phyloP scores from a whole-genome alignment of 1,284 basidiomycete genomes.

The Malassezia yamatoensis region DNA sequence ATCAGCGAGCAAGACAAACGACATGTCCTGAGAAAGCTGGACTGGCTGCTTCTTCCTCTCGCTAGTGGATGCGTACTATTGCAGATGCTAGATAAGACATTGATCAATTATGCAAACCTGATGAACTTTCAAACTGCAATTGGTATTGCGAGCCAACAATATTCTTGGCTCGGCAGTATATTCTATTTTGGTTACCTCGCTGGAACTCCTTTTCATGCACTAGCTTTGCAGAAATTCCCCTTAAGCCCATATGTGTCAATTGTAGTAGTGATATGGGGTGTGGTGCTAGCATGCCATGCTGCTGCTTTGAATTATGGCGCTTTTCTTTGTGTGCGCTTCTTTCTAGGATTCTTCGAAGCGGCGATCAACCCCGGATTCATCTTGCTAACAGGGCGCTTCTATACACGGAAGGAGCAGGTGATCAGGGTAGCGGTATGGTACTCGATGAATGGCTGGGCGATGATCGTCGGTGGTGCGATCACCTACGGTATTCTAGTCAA shows the following conservation, averaged over 20 bases:
- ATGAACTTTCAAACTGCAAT: conserved; percentile 34
- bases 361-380: conserved; percentile 32
- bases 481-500: conserved; percentile 31
- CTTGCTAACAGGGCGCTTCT: conserved; percentile 34
- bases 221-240: conserved; percentile 21
- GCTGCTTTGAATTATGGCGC: conserved; percentile 29
- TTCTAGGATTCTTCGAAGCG: conserved; percentile 42
- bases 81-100: conserved; percentile 42
- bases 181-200: conserved; percentile 33
- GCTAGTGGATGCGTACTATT: conserved; percentile 15
- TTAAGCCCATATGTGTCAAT: conserved; percentile 20
- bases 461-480: conserved; percentile 33
- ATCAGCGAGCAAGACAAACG: conserved; percentile 16
- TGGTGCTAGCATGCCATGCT: conserved; percentile 29
- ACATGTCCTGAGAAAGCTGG: conserved; percentile 38
- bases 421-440: conserved; percentile 31
- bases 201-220: conserved; percentile 19
- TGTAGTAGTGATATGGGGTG: conserved; percentile 21
- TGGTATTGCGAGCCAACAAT: conserved; percentile 31
- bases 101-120: conserved; percentile 34
- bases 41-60: conserved; percentile 36
- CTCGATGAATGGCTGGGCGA: conserved; percentile 35
- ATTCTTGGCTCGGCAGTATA: conserved; percentile 34
- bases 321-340: conserved; percentile 32
- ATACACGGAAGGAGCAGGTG: conserved; percentile 28